These are phyloP conservation scores for Ilyonectria mors-panacis DNA, from an alignment of 2,329 filamentous ascomycete genomes.

Conservation along the genomic window DNA sequence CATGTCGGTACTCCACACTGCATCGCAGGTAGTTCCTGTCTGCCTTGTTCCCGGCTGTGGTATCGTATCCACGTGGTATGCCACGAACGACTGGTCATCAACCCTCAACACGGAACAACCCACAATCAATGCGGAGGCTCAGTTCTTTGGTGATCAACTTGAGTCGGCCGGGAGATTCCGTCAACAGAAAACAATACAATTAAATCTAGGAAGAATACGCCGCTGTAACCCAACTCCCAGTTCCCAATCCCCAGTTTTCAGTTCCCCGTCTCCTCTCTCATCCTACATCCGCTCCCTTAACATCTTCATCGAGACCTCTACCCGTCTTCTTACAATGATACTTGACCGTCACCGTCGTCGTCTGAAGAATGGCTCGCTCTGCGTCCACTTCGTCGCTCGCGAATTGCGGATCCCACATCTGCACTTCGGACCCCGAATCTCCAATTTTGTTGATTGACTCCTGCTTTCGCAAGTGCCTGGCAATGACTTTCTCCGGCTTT, in stretches of 20 bases:
- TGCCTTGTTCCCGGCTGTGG: neutral
- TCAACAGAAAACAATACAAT: neutral
- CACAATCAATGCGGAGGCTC: neutral
- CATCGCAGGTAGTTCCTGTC: neutral
- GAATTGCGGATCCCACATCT: constrained; percentile 28
- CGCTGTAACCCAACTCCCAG: neutral
- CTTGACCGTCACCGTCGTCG: constrained; percentile 44
- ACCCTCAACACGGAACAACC: neutral
- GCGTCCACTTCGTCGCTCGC: constrained; percentile 38
- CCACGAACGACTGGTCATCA: neutral
- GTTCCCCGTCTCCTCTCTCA: neutral
- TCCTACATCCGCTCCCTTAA: constrained; percentile 5
- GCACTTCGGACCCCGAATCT: constrained; percentile 24
- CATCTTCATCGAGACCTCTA: constrained; percentile 8
- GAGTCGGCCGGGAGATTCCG: neutral
- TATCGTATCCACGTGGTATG: neutral
- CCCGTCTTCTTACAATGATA: constrained; percentile 34
- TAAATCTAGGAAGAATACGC: neutral
- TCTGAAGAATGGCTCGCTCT: constrained; percentile 42
- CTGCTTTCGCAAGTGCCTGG: constrained; percentile 39
- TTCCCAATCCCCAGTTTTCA: neutral
- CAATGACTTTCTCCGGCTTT: constrained; percentile 30
- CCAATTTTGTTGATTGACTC: constrained; percentile 44
- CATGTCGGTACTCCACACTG: neutral
- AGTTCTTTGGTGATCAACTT: neutral